Evolutionary conservation across 2,329 filamentous ascomycete species (phyloP).

Genomic region (Nemania bipapillata): DNA sequence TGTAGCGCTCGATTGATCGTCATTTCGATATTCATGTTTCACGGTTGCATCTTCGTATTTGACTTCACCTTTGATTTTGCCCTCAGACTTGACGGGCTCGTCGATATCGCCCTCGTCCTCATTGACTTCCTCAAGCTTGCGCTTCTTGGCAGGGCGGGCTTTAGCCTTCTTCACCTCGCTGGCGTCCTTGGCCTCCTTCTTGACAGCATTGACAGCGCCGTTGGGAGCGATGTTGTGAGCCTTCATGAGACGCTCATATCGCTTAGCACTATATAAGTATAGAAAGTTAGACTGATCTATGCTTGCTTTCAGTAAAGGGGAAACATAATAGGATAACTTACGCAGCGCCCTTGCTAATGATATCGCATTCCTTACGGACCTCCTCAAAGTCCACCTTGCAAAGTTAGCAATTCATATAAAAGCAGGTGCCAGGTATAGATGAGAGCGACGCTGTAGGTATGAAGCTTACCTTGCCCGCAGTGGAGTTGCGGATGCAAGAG

Average conservation of each 20-base stretch:
- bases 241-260: slow-evolving; percentile 74
- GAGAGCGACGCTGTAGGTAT: too few relatives aligned
- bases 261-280: slow-evolving; percentile 65
- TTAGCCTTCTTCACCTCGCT: slow-evolving; percentile 38
- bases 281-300: slow-evolving; percentile 5
- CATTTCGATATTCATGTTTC: slow-evolving; percentile 48
- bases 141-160: slow-evolving; percentile 47
- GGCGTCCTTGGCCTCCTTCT: slow-evolving; percentile 44
- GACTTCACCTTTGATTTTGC: slow-evolving; percentile 50
- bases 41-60: slow-evolving; percentile 51
- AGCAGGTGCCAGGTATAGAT: not conserved
- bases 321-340: slow-evolving; percentile 58
- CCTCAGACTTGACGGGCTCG: slow-evolving; percentile 45
- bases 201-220: slow-evolving; percentile 44
- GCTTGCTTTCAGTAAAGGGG: not conserved
- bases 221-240: slow-evolving; percentile 60
- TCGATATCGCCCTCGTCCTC: slow-evolving; percentile 51
- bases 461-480: slow-evolving; percentile 66
- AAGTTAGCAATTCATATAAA: slow-evolving; percentile 38
- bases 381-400: slow-evolving; percentile 70
- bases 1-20: slow-evolving; percentile 26
- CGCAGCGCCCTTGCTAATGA: slow-evolving; percentile 75
- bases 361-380: slow-evolving; percentile 72
- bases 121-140: slow-evolving; percentile 53
- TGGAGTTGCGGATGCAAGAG: slow-evolving; percentile 70